These are phyloP conservation scores for Acaromyces ingoldii DNA, from an alignment of 1,284 basidiomycete genomes.

Conservation along the genomic window DNA sequence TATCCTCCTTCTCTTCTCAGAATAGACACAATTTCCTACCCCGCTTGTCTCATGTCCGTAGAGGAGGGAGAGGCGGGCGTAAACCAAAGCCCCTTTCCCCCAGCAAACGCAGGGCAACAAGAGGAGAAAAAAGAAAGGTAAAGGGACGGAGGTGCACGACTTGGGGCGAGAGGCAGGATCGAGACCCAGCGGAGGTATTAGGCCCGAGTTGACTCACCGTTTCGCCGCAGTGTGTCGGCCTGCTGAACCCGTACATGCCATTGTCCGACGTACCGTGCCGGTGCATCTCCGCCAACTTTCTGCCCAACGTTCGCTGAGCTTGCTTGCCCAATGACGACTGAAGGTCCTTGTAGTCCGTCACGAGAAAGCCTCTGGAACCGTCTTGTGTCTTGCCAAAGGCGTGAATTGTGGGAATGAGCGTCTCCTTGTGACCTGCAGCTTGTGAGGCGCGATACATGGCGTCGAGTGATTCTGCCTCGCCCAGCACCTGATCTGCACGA, in stretches of 20 bases:
- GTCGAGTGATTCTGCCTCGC: slow-evolving; percentile 6
- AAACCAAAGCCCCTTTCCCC: too few species aligned
- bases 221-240: slow-evolving; percentile 16
- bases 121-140: too few species aligned
- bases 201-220: slow-evolving; percentile 11
- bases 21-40: too few species aligned
- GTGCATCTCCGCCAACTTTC: slow-evolving; percentile 14
- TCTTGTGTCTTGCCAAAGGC: slow-evolving; percentile 7
- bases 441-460: slow-evolving; percentile 5
- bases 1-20: too few species aligned
- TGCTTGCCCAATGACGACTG: not conserved
- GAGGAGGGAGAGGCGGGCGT: too few species aligned
- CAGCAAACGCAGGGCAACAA: too few species aligned
- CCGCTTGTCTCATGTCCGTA: too few species aligned
- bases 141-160: too few species aligned
- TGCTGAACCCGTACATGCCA: slow-evolving; percentile 11
- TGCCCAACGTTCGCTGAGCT: slow-evolving; percentile 9
- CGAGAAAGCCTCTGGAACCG: slow-evolving; percentile 8
- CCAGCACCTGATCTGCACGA: slow-evolving; percentile 2
- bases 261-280: slow-evolving; percentile 4
- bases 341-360: slow-evolving; percentile 14
- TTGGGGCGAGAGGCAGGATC: too few species aligned
- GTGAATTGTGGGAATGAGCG: slow-evolving; percentile 12
- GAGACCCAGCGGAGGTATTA: too few species aligned
- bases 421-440: slow-evolving; percentile 2